Evolutionary conservation across 225 moss, liverwort and hornwort genomes (phyloP).

Genomic region (Physcomitrellopsis africana): DNA sequence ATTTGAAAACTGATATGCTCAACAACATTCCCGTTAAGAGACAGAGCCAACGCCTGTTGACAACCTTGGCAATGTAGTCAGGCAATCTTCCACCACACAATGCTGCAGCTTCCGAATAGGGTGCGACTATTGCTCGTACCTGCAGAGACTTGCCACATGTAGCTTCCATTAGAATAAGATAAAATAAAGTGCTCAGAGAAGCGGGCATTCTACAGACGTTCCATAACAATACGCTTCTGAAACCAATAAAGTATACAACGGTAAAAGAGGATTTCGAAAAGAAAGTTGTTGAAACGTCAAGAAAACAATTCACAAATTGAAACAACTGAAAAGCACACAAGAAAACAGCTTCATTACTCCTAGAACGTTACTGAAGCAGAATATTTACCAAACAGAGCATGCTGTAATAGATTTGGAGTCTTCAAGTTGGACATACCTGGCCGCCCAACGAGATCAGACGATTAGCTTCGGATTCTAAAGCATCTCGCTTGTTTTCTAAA

Average conservation of each 20-base stretch:
- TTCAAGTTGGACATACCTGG: slow-evolving; percentile 41
- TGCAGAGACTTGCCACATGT: slow-evolving; percentile 30
- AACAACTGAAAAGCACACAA: background rate
- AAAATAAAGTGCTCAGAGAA: background rate
- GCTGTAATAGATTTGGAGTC: background rate
- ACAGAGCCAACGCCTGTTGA: background rate
- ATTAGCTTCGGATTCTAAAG: slow-evolving; percentile 76
- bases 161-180: background rate
- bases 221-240: background rate
- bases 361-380: background rate
- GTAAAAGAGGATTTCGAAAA: background rate
- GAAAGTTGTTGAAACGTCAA: background rate
- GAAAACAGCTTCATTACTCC: background rate
- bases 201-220: background rate
- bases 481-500: slow-evolving; percentile 59
- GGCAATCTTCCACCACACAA: slow-evolving; percentile 81
- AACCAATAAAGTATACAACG: background rate
- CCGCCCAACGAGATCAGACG: slow-evolving; percentile 58
- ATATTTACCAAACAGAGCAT: background rate
- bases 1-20: background rate
- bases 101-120: slow-evolving; percentile 68
- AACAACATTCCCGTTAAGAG: slow-evolving; percentile 1
- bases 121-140: slow-evolving; percentile 61
- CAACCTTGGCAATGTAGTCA: slow-evolving; percentile 68
- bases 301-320: background rate